Percentiles rank a stretch among this genome's conserved stretches.
phyloP scores from a whole-genome alignment of 1,284 basidiomycete species.

The Cronartium quercuum region DNA sequence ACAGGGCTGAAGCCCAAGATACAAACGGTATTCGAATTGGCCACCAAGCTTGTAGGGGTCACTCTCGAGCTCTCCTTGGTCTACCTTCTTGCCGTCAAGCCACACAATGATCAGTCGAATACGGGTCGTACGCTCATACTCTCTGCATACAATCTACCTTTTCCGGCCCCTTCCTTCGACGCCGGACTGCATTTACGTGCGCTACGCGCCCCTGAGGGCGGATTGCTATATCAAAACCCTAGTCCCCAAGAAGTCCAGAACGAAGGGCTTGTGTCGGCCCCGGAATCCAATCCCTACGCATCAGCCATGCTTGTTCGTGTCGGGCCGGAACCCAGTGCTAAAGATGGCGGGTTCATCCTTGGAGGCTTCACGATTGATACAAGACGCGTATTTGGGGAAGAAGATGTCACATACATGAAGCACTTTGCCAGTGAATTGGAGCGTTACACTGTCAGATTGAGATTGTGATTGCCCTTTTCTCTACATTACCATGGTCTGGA shows the following conservation, averaged over 20 bases:
- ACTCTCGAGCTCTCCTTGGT: constrained; percentile 44
- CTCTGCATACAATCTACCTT: constrained; percentile 43
- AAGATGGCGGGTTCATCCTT: constrained; percentile 19
- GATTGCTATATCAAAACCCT: constrained; percentile 45
- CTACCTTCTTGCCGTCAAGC: constrained; percentile 41
- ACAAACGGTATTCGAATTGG: constrained; percentile 45
- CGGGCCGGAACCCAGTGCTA: not conserved
- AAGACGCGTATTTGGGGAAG: constrained; percentile 24
- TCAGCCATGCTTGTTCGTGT: constrained; percentile 25
- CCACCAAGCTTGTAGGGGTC: constrained; percentile 42
- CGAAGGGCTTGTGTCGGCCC: not conserved
- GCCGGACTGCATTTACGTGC: constrained; percentile 45
- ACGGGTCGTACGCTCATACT: constrained; percentile 39
- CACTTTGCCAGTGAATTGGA: constrained; percentile 14
- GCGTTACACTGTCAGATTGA: constrained; percentile 17
- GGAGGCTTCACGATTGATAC: constrained; percentile 24
- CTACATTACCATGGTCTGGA: not conserved
- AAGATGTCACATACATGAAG: constrained; percentile 29
- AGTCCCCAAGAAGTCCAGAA: constrained; percentile 10
- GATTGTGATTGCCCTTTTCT: not conserved
- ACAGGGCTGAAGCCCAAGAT: constrained; percentile 32
- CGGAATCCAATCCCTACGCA: constrained; percentile 3
- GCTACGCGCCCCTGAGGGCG: constrained; percentile 44
- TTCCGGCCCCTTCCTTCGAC: constrained; percentile 44
- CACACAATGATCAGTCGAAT: constrained; percentile 1